Evolutionary conservation across 495 filamentous ascomycete genomes (phyloP).

Genomic region (Parathielavia appendiculata): DNA sequence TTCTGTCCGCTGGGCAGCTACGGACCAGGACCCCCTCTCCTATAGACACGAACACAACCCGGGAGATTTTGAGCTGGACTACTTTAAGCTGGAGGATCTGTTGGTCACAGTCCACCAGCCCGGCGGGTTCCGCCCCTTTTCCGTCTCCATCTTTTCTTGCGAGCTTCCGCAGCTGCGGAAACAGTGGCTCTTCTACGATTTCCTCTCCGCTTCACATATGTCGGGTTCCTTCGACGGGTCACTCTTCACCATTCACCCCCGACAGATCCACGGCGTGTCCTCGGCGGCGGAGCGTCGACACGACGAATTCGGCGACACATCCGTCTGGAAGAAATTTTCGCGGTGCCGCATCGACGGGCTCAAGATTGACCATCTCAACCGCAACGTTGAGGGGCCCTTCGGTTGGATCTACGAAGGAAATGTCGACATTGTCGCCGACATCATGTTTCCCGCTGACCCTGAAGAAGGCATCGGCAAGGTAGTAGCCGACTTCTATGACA

Average conservation of each 20-base stretch:
- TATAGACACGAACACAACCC: slow-evolving; percentile 83
- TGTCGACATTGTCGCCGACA: slow-evolving; percentile 93
- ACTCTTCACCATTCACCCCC: slow-evolving; percentile 92
- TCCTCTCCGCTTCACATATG: slow-evolving; percentile 90
- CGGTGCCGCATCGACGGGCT: slow-evolving; percentile 86
- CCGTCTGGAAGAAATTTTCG: slow-evolving; percentile 87
- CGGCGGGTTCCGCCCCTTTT: slow-evolving; percentile 81
- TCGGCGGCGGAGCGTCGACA: slow-evolving; percentile 41
- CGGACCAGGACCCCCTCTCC: slow-evolving; percentile 75
- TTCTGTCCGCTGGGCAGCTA: slow-evolving; percentile 62
- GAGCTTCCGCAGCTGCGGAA: slow-evolving; percentile 89
- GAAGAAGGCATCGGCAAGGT: slow-evolving; percentile 87
- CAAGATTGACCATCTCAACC: slow-evolving; percentile 93
- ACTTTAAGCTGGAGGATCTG: slow-evolving; percentile 92
- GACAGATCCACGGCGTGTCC: slow-evolving; percentile 70
- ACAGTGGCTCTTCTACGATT: slow-evolving; percentile 97
- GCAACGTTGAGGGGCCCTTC: slow-evolving; percentile 88
- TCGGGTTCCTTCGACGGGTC: slow-evolving; percentile 94
- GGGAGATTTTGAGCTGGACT: slow-evolving; percentile 94
- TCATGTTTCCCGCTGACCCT: slow-evolving; percentile 82
- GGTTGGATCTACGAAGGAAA: slow-evolving; percentile 96
- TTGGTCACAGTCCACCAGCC: slow-evolving; percentile 91
- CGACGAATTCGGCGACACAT: slow-evolving; percentile 41
- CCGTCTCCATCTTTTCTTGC: slow-evolving; percentile 90
- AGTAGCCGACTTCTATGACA: slow-evolving; percentile 89